Base-by-base conservation (phyloP, 179 eudicot genomes). In the Dionaea muscipula region DNA sequence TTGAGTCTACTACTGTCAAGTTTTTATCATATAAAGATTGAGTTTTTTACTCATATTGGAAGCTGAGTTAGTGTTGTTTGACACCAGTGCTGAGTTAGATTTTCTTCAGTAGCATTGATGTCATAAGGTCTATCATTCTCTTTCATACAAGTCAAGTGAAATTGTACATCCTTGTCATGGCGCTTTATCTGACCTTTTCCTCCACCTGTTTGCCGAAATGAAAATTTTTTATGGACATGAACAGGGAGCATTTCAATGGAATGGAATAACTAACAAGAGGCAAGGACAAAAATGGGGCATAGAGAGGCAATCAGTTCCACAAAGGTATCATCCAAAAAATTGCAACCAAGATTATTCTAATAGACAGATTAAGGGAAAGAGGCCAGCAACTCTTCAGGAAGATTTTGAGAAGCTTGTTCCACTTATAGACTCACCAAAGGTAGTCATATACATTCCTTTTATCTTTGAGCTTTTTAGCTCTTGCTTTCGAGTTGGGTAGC, bases 251-350 rank as follows among this genome's bases (percentile, higher is more conserved):
- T 57, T 59, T 69, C 75, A 68, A 64, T 81, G 94, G 85, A 79
- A 77, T 41, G 95, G 89, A 64, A 76, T 74, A 70, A 79, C 75
- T 43, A 81, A 72, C 72, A 90, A 86, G 75, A 78, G 65, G 52
- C 69, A 74, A 70, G 84, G 84, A 45, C 84, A 79, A 70, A 76
- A 85, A 60, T 76, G 86, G 86, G 86, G 89, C 50, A 64, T 27
- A 40, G 84, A 80, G 56, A 77, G 66, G 23, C 58, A 47, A 47
- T 47, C 81, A 61, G 61, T 54, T 47, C 47, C 72, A 31, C 44
- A 61, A 49, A 71, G 79, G 72, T 72, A 79, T 67, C 68, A 60
- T 12, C 38, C 61, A 22, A 63, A 69, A 59, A 50, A 51, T 50
- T 38, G 24, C 41, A 54, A 63, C 27, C 39, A 60, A 60, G 65